Evolutionary conservation across 208 protist genomes (phyloP), one percentile per base, ranked within the genome.

Genomic region (Zelonia costaricensis): DNA sequence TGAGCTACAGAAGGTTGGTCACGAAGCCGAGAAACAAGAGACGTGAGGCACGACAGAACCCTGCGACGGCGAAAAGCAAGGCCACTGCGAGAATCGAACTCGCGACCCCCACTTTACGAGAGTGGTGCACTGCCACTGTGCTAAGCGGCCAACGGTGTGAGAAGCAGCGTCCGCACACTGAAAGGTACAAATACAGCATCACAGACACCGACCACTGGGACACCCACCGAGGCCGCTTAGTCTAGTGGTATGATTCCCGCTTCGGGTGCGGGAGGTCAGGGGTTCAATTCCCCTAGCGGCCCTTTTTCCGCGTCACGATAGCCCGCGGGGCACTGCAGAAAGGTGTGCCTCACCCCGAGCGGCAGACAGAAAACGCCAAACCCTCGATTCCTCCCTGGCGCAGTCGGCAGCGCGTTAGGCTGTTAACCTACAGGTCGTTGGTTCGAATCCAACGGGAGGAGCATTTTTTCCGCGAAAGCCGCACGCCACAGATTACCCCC

Each of bases 361-460:
- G n/a, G n/a, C n/a, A n/a, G n/a, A n/a, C n/a, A n/a, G n/a, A n/a
- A n/a, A n/a, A n/a, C n/a, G n/a, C n/a, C n/a, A n/a, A n/a, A n/a
- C n/a, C n/a, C 10, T 33, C 1, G 33, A 20, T 20, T 95, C 90
- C 90, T 95, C 86, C 90, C 78, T 95, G 90, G 90, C 90, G 90
- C 90, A 95, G 90, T 95, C 90, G 90, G 90, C 87, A 95, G 90
- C 90, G 90, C 90, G 90, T 95, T 95, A 95, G 90, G 90, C 90
- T 95, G 90, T 95, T 95, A 95, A 95, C 90, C 90, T 95, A 95
- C 90, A 95, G 88, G 88, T 94, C 88, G 88, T 94, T 94, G 88
- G 88, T 94, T 94, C 88, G 88, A 94, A 94, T 92, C 88, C 88
- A 94, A 94, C 88, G 81, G 88, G 88, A 94, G 88, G 88, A 94